Evolutionary conservation across 2,329 filamentous ascomycete genomes (phyloP).

Genomic region (Hansfordia pulvinata): DNA sequence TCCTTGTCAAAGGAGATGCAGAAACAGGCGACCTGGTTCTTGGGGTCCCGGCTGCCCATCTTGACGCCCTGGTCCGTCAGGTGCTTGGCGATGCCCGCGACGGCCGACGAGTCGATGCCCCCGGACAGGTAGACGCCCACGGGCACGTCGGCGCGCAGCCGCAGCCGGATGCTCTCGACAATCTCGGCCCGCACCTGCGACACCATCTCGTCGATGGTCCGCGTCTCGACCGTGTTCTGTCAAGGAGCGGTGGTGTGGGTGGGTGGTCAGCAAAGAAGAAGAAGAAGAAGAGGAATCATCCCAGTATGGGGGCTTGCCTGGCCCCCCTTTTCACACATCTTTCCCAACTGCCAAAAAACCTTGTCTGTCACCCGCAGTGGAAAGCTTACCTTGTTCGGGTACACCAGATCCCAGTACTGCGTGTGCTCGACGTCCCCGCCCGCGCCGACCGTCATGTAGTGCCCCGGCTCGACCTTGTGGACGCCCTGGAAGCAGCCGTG

Average conservation of each 20-base stretch:
- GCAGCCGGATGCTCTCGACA: slow-evolving; percentile 35
- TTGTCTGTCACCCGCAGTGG: background rate
- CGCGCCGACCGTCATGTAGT: slow-evolving; percentile 21
- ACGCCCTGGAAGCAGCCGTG: slow-evolving; percentile 12
- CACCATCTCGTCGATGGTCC: slow-evolving; percentile 35
- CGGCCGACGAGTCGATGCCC: slow-evolving; percentile 41
- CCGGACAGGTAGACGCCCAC: slow-evolving; percentile 42
- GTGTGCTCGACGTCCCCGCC: slow-evolving; percentile 9
- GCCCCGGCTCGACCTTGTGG: slow-evolving; percentile 20
- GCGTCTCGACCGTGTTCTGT: slow-evolving; percentile 21
- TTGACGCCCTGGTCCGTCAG: slow-evolving; percentile 30
- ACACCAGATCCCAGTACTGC: slow-evolving; percentile 38
- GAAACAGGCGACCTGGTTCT: slow-evolving; percentile 23
- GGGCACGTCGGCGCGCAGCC: slow-evolving; percentile 42
- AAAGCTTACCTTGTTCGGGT: slow-evolving; percentile 30
- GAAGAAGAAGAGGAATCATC: no score
- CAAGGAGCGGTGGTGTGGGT: no score
- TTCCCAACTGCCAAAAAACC: no score
- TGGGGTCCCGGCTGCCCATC: slow-evolving; percentile 26
- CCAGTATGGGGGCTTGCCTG: no score
- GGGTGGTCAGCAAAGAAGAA: no score
- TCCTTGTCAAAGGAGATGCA: slow-evolving; percentile 36
- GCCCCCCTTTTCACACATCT: no score
- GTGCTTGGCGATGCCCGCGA: slow-evolving; percentile 41
- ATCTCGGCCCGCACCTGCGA: slow-evolving; percentile 31